A percentile compares a stretch with the other conserved stretches of the same genome.
phyloP scores from a whole-genome alignment of 2,329 filamentous ascomycete species.

The Penicillium sp. region DNA sequence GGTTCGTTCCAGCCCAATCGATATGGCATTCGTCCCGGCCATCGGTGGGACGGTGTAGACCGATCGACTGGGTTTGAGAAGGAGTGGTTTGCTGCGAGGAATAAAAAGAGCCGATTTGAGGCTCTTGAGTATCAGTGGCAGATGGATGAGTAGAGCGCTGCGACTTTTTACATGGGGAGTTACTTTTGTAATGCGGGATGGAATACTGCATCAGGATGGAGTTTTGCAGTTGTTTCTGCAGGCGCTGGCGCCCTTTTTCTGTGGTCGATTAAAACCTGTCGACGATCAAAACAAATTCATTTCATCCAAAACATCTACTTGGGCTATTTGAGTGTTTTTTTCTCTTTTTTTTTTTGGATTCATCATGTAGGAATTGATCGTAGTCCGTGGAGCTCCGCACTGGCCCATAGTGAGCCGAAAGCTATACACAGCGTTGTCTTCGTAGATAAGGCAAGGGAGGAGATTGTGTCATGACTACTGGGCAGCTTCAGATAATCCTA shows the following conservation, averaged over 20 bases:
- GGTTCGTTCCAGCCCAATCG: constrained; percentile 82
- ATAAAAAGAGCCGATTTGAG: constrained; percentile 67
- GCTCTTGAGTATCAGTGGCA: constrained; percentile 89
- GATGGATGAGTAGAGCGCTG: constrained; percentile 67
- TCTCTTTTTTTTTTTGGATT: too few species aligned
- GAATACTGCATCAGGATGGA: constrained; percentile 8
- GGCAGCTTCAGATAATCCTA: too few species aligned
- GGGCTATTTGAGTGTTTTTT: too few species aligned
- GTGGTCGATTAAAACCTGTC: neutral
- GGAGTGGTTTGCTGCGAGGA: constrained; percentile 84
- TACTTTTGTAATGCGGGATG: neutral
- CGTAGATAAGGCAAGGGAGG: too few species aligned
- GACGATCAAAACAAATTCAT: too few species aligned
- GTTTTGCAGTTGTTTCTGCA: neutral
- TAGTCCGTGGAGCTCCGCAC: too few species aligned
- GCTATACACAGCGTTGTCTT: too few species aligned
- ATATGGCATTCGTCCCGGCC: constrained; percentile 86
- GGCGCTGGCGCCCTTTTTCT: constrained; percentile 6
- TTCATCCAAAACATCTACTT: too few species aligned
- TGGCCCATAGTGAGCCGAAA: too few species aligned
- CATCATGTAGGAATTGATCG: too few species aligned
- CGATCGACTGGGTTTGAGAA: constrained; percentile 88
- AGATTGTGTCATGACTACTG: too few species aligned
- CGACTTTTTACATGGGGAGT: neutral
- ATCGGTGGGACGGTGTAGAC: constrained; percentile 96